Evolutionary conservation across 2,329 filamentous ascomycete species (phyloP), one percentile per base, ranked within the genome.

Genomic region (Sodiomyces alkalinus): DNA sequence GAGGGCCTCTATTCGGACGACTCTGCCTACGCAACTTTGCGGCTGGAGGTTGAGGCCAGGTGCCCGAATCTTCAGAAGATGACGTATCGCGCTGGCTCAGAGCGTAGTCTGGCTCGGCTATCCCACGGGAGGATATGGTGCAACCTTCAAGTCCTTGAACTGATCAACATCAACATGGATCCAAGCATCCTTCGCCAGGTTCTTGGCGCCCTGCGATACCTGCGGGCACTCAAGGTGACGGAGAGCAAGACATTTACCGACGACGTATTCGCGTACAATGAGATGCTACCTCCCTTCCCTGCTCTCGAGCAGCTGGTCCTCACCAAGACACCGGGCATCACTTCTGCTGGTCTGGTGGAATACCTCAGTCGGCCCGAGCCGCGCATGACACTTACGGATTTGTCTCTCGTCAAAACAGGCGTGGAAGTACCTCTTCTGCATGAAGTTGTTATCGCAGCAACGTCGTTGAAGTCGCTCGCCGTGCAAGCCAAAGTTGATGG

Each of bases 61-160:
- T 94, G 87, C 48, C 73, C 78, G 8, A 74, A 87, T 45, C 63
- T 96, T 31, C 71, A 83, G 39, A 90, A 90, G 55, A 94, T 93
- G 82, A 77, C 71, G 30, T 96, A 92, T 53, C 65, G 71, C 30
- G 60, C 62, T 26, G 87, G 87, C 9, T 68, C 81, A 2, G 87
- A 94, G 56, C 68, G 68, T 32, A 80, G 76, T 43, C 66, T 96
- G 31, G 71, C 82, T 41, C 60, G 68, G 30, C 59, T 94, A 22
- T 66, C 72, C 6, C 63, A 66, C 33, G 73, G 68, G 35, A 68
- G 58, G 32, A 49, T 74, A 28, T 90, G 81, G 80, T 61, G 63
- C 26, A 64, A 68, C 24, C 62, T 90, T 9, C 76, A 85, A 49
- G 72, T 81, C 7, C 47, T 90, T 27, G 80, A 87, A 47, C 56